These are phyloP conservation scores for Globisporangium parvum DNA, from an alignment of 352 stramenopile genomes.

Conservation along the genomic window DNA sequence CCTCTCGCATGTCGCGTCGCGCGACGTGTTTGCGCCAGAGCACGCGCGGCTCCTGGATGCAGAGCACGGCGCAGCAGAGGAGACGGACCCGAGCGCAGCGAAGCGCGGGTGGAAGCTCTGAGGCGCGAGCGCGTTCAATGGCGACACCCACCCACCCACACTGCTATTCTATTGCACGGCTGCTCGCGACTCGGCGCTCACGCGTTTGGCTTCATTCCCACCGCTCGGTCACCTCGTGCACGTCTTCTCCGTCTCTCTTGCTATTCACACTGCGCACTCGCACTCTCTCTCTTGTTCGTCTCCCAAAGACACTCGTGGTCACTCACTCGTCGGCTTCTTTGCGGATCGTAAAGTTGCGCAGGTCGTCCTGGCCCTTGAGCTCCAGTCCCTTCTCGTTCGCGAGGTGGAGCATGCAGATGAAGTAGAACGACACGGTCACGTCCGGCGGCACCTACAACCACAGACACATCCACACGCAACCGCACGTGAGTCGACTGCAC, in stretches of 20 bases:
- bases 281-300: constrained; percentile 6
- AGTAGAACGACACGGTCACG: constrained; percentile 97
- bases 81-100: constrained; percentile 11
- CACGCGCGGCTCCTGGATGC: constrained; percentile 42
- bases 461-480: constrained; percentile 7
- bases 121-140: background rate
- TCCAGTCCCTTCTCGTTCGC: constrained; percentile 97
- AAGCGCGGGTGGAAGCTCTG: constrained; percentile 66
- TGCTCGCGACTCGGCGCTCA: background rate
- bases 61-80: constrained; percentile 17
- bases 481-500: background rate
- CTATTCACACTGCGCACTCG: background rate
- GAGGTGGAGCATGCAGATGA: constrained; percentile 98
- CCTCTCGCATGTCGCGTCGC: constrained; percentile 15
- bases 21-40: constrained; percentile 42
- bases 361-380: constrained; percentile 70
- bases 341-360: constrained; percentile 72
- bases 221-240: background rate
- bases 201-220: background rate
- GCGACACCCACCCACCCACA: background rate
- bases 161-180: constrained; percentile 14
- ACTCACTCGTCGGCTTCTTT: constrained; percentile 24
- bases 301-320: background rate
- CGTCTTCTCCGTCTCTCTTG: background rate
- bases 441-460: constrained; percentile 82